A percentile compares a stretch with the other conserved stretches of the same genome.
These are phyloP conservation scores for Kurtzmaniella quercitrusa DNA, from an alignment of 1,139 yeast species.

Conservation along the genomic window DNA sequence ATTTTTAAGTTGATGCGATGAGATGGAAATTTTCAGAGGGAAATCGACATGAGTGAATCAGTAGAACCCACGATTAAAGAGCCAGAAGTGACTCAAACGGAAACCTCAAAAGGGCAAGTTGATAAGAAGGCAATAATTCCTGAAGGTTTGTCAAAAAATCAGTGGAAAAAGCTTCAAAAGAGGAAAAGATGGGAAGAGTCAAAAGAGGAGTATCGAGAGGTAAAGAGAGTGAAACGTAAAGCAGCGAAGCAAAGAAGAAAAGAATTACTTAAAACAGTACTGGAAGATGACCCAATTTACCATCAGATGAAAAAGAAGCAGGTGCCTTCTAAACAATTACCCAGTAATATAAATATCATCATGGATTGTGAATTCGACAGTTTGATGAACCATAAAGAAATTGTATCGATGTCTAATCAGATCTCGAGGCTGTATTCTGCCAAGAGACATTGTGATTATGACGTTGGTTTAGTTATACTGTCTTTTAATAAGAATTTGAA, in stretches of 20 bases:
- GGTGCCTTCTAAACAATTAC: slow-evolving; percentile 36
- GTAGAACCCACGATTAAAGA: neutral
- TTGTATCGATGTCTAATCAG: slow-evolving; percentile 74
- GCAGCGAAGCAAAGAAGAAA: slow-evolving; percentile 28
- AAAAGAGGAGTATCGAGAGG: slow-evolving; percentile 52
- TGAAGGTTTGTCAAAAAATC: slow-evolving; percentile 80
- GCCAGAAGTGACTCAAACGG: slow-evolving; percentile 2
- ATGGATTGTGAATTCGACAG: slow-evolving; percentile 91
- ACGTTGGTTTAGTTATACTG: slow-evolving; percentile 58
- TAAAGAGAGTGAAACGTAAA: slow-evolving; percentile 53
- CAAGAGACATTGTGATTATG: slow-evolving; percentile 57
- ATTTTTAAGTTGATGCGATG: neutral
- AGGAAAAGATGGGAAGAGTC: slow-evolving; percentile 59
- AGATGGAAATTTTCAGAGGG: neutral
- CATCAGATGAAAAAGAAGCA: slow-evolving; percentile 27
- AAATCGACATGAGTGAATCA: neutral
- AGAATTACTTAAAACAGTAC: slow-evolving; percentile 14
- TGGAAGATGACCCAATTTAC: slow-evolving; percentile 16
- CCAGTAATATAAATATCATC: slow-evolving; percentile 51
- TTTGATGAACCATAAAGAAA: slow-evolving; percentile 77
- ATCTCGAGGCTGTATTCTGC: slow-evolving; percentile 78
- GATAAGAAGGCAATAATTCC: slow-evolving; percentile 42
- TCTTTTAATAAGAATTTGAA: slow-evolving; percentile 65
- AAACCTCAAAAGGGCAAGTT: slow-evolving; percentile 5
- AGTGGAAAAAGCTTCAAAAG: slow-evolving; percentile 71